Base-by-base conservation (phyloP, 805 yeast genomes). In the Lipomyces lipofer region DNA sequence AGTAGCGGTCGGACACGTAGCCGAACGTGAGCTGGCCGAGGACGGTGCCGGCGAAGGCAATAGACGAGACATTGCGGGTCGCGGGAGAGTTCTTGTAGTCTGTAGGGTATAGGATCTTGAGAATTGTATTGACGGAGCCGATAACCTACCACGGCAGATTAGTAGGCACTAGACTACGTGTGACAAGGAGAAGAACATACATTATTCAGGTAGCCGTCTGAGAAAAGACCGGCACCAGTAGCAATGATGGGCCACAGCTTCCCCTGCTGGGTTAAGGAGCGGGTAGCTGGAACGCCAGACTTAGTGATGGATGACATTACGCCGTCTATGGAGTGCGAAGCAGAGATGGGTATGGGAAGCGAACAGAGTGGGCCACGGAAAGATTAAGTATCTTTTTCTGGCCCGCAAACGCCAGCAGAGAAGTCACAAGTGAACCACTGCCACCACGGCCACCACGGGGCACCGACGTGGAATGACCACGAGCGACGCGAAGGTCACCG, bases 201-300 rank as follows among this genome's bases (percentile, higher is more conserved):
- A 72, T 88, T 88, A 69, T 90, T 90, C 57, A 88, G 85, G 68
- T 90, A 91, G 50, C 97, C 97, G 71, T 92, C 98, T 33, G 95
- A 85, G 71, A 91, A 90, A 43, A 91, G 76, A 51, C 97, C 97
- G 0, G 96, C 94, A 59, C 97, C 97, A 0, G 96, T 84, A 10
- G 88, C 84, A 59, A 86, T 75, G 47, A 87, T 82, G 4, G 94
- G 83, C 85, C 89, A 79, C 13, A 51, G 43, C 21, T 48, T 52
- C 15, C 52, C 52, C 13, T 36, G 19, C 40, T 36, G 40, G 5
- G 12, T 36, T 13, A 7, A 19, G 13, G 10, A 19, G 38, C 21
- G 9, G 38, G n/a, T 12, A 21, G 17, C 38, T n/a, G n/a, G n/a
- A n/a, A n/a, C n/a, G n/a, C n/a, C n/a, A n/a, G n/a, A n/a, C n/a